These are phyloP conservation scores for Saccharomycopsis javanensis DNA, from an alignment of 805 yeast species.

Conservation along the genomic window DNA sequence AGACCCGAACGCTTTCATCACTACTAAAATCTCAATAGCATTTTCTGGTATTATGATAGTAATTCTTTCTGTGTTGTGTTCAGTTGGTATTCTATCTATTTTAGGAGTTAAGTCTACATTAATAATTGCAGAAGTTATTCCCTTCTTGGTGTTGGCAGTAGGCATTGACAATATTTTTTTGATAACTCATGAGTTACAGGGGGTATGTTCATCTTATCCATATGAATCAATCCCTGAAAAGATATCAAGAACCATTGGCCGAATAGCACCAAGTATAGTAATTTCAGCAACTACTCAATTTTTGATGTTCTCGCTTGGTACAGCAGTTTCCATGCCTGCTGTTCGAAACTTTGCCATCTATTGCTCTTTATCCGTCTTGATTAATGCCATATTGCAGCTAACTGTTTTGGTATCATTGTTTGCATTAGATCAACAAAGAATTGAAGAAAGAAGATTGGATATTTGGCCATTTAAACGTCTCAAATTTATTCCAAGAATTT, in stretches of 20 bases:
- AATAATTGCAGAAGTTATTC: conserved; percentile 93
- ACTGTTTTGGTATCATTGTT: conserved; percentile 72
- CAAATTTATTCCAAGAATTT: neutral
- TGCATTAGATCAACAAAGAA: conserved; percentile 53
- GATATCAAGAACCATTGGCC: conserved; percentile 53
- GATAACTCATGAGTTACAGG: conserved; percentile 67
- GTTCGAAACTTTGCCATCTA: conserved; percentile 88
- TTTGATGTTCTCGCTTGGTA: conserved; percentile 69
- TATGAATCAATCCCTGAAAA: conserved; percentile 45
- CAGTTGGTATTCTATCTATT: conserved; percentile 72
- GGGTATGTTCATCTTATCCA: conserved; percentile 38
- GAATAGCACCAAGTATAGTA: conserved; percentile 81
- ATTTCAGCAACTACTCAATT: conserved; percentile 70
- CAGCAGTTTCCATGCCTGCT: conserved; percentile 89
- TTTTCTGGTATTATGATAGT: conserved; percentile 79
- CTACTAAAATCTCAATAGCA: conserved; percentile 68
- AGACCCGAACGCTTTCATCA: conserved; percentile 23
- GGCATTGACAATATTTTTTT: conserved; percentile 95
- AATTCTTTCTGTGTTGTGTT: conserved; percentile 64
- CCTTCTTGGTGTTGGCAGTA: conserved; percentile 82
- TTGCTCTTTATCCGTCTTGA: conserved; percentile 74
- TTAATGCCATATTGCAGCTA: conserved; percentile 70
- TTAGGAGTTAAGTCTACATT: conserved; percentile 80
- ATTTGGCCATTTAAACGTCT: conserved; percentile 45
- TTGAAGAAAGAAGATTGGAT: conserved; percentile 52